A percentile compares a stretch with the other conserved stretches of the same genome.
phyloP scores from a whole-genome alignment of 768 basidiomycete species.

The Boletus huronensis region DNA sequence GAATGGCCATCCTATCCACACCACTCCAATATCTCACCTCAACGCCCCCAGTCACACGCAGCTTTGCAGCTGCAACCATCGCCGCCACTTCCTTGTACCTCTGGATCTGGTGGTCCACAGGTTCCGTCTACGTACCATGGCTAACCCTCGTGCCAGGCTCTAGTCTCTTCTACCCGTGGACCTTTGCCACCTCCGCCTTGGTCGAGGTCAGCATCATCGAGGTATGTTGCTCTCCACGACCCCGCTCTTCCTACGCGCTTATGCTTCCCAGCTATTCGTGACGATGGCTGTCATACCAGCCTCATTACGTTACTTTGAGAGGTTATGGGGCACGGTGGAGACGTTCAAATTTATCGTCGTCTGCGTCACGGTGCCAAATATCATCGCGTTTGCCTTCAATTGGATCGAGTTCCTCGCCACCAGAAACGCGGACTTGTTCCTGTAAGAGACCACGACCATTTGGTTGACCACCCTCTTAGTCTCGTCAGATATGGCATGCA shows the following conservation, averaged over 20 bases:
- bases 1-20: constrained; percentile 75
- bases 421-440: constrained; percentile 68
- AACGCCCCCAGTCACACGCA: constrained; percentile 76
- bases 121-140: constrained; percentile 51
- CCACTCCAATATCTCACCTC: constrained; percentile 66
- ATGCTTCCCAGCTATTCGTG: constrained; percentile 57
- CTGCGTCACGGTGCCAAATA: constrained; percentile 75
- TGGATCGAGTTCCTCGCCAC: constrained; percentile 80
- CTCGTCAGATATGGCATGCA: constrained; percentile 72
- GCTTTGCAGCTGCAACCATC: constrained; percentile 61
- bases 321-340: constrained; percentile 90
- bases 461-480: constrained; percentile 10
- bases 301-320: constrained; percentile 85
- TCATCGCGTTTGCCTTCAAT: constrained; percentile 84
- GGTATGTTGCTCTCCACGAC: constrained; percentile 45
- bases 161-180: constrained; percentile 88
- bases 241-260: constrained; percentile 1
- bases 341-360: constrained; percentile 81
- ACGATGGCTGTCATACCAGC: constrained; percentile 77
- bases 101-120: constrained; percentile 59
- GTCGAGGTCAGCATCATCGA: constrained; percentile 83
- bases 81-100: constrained; percentile 56
- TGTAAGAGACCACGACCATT: constrained; percentile 49
- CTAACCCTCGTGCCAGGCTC: constrained; percentile 79
- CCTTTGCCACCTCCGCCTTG: constrained; percentile 81